Percentiles rank a stretch among this genome's conserved stretches.
These are phyloP conservation scores for Mucor mucedo DNA, from an alignment of 371 early-diverging fungal species.

Conservation along the genomic window DNA sequence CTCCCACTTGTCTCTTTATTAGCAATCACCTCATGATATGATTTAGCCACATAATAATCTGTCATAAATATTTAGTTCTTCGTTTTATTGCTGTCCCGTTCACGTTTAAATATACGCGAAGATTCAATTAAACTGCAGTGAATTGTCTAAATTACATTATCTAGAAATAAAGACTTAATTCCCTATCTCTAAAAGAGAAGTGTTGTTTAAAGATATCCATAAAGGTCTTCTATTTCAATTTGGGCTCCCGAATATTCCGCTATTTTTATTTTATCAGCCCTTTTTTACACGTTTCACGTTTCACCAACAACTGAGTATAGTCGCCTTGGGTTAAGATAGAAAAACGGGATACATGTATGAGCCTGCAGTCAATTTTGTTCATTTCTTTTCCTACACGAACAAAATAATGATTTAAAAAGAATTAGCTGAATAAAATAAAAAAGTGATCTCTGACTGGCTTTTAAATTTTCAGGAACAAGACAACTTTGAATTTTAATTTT, in stretches of 20 bases:
- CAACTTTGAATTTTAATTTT: no score
- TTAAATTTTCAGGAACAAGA: no score
- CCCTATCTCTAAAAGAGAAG: not conserved
- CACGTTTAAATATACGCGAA: no score
- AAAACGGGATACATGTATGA: no score
- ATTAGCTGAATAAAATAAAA: no score
- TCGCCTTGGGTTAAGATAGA: no score
- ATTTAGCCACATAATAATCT: conserved; percentile 14
- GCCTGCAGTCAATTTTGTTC: no score
- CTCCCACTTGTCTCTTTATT: not conserved
- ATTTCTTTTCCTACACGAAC: no score
- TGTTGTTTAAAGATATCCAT: not conserved
- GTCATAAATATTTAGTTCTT: conserved; percentile 3
- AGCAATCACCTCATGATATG: conserved; percentile 2
- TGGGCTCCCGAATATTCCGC: conserved; percentile 7
- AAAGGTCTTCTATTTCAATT: conserved; percentile 1
- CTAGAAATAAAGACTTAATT: not conserved
- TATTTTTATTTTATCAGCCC: conserved; percentile 12
- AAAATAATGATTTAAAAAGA: no score
- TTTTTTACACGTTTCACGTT: conserved; percentile 17
- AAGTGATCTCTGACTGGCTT: no score
- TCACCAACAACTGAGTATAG: not conserved
- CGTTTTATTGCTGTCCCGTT: not conserved
- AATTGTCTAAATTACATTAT: no score
- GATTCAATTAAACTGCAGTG: not conserved